Base-by-base conservation (phyloP, 2,329 filamentous ascomycete genomes). In the Pestalotiopsis sp. region DNA sequence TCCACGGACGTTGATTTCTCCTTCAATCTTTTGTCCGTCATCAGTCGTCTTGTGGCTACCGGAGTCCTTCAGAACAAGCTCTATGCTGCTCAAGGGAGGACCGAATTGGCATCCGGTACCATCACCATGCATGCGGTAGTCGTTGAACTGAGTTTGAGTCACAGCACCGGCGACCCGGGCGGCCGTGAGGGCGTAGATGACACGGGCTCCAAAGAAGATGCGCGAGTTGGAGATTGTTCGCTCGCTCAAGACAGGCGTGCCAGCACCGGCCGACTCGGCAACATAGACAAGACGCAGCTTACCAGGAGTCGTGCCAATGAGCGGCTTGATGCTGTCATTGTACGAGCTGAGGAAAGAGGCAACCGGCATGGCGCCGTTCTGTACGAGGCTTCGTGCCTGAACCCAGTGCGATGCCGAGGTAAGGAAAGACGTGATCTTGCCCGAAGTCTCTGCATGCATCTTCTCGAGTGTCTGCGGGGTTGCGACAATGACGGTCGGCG, bases 141-240 rank as follows among this genome's bases (percentile, higher is more conserved):
- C 95, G 77, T 93, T 97, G 52, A 95, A 86, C 70, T 93, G 91
- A 7, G 93, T 97, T 82, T 98, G 95, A 1, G 92, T 85, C n/a
- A 97, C 88, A 0, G 95, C 92, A 49, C 96, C 96, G 2, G 95
- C 95, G n/a, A 98, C 93, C 70, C 89, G 88, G 27, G 93, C 85
- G 0, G 92, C 90, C 20, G 94, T 92, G 67, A 99, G 85, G 3
- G 94, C 95, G 79, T 98, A 97, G 64, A 97, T 86, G 68, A 98
- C 85, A 65, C 94, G 89, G 1, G 94, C 91, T 36, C 92, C 89
- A 2, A 92, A 93, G 79, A 94, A 93, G 66, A 97, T 87, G 60
- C 95, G 90, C 68, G 98, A 82, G 76, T 98, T 93, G 0, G 92
- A 93, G 56, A 98, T 85, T 64, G 91, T 88, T 25, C 87, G 81